A percentile compares a stretch with the other conserved stretches of the same genome.
Conservation (phyloP, 768 basidiomycete species). For the Psilocybe cubensis region DNA sequence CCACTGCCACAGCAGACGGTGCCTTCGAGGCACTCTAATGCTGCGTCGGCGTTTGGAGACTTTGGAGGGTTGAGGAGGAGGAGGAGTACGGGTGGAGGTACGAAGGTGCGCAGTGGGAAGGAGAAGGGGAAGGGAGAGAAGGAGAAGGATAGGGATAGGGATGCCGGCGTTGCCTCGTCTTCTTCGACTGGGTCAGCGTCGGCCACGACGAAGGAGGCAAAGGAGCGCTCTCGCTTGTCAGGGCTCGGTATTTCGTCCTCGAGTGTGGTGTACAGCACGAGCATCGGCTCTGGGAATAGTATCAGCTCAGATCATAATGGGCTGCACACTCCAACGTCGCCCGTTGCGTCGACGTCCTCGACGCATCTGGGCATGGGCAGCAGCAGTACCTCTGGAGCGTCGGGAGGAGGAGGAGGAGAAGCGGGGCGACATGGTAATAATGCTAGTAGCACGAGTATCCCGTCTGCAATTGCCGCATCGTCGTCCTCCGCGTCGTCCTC, state of each 20-base stretch:
- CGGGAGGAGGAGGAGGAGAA: too few species aligned
- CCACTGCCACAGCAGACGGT: not conserved
- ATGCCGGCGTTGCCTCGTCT: not conserved
- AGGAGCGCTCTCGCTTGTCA: not conserved
- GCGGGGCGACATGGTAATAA: too few species aligned
- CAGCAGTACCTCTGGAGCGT: not conserved
- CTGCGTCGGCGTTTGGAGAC: constrained; percentile 10
- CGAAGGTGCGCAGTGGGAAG: not conserved
- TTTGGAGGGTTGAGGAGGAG: constrained; percentile 18
- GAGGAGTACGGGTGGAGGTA: constrained; percentile 19
- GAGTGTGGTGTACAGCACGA: not conserved
- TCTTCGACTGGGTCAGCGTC: not conserved
- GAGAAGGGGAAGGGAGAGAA: not conserved
- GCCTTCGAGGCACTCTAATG: not conserved
- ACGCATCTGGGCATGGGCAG: not conserved
- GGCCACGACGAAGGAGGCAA: not conserved
- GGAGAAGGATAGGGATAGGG: constrained; percentile 5
- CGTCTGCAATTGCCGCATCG: too few species aligned
- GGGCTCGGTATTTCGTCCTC: constrained; percentile 4
- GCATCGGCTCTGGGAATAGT: not conserved
- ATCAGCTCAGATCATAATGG: not conserved
- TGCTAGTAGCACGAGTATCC: too few species aligned
- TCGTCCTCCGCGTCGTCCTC: not conserved
- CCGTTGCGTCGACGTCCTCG: not conserved
- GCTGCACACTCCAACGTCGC: not conserved